These are phyloP conservation scores for Jackrogersella multiformis DNA, from an alignment of 495 filamentous ascomycete genomes.

Conservation along the genomic window DNA sequence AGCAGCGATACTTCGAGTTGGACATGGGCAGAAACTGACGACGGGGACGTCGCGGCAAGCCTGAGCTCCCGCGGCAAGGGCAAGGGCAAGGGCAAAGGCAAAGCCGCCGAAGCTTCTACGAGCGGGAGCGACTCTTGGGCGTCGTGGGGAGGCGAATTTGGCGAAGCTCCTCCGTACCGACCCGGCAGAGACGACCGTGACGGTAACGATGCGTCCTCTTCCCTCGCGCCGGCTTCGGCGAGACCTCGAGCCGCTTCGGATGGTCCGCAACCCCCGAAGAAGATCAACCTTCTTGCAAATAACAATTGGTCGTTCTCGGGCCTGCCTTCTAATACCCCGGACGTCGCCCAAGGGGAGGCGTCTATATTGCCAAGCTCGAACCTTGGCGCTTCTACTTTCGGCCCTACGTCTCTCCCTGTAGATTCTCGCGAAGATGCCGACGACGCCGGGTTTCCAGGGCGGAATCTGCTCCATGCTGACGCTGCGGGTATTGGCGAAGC, in stretches of 20 bases:
- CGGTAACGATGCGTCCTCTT: constrained; percentile 7
- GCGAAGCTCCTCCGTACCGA: constrained; percentile 8
- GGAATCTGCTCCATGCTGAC: neutral
- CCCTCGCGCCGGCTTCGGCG: constrained; percentile 19
- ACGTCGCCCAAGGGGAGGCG: neutral
- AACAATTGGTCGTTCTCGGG: constrained; percentile 61
- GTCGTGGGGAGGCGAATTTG: constrained; percentile 39
- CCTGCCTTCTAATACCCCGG: constrained; percentile 30
- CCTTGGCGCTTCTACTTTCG: neutral
- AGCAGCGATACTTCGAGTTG: constrained; percentile 45
- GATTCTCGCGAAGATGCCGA: neutral
- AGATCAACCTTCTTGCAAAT: constrained; percentile 55
- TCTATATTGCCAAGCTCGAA: neutral
- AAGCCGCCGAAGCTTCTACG: constrained; percentile 2
- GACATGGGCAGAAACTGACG: constrained; percentile 47
- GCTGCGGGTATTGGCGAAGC: neutral
- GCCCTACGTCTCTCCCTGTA: neutral
- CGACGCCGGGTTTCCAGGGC: neutral
- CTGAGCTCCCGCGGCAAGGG: constrained; percentile 45
- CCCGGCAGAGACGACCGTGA: constrained; percentile 1
- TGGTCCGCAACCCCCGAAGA: constrained; percentile 49
- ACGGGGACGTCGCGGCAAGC: constrained; percentile 35
- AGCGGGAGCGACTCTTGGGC: constrained; percentile 19
- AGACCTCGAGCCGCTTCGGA: constrained; percentile 56
- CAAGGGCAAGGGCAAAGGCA: constrained; percentile 51